Evolutionary conservation across 805 yeast genomes (phyloP).

Genomic region (Saturnispora quitensis): DNA sequence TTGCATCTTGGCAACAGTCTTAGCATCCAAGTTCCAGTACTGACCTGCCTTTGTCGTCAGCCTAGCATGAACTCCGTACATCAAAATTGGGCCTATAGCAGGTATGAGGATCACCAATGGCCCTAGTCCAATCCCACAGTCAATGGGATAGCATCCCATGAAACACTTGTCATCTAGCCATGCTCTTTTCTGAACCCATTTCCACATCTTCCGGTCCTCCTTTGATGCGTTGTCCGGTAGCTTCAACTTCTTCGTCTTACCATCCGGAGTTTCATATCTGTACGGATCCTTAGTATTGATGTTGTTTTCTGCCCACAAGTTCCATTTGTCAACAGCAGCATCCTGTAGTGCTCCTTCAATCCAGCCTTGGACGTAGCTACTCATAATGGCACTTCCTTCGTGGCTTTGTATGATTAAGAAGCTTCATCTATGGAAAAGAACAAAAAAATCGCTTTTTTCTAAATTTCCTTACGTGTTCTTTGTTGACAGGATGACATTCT

Average conservation of each 20-base stretch:
- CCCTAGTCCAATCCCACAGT: constrained; percentile 70
- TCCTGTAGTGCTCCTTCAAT: constrained; percentile 11
- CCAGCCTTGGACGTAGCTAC: constrained; percentile 10
- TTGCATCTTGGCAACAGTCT: constrained; percentile 58
- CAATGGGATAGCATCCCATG: constrained; percentile 67
- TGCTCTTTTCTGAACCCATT: constrained; percentile 61
- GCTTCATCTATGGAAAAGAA: not conserved
- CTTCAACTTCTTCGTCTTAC: constrained; percentile 47
- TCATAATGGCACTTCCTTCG: not conserved
- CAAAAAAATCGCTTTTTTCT: not conserved
- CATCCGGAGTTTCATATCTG: constrained; percentile 38
- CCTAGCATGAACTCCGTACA: constrained; percentile 72
- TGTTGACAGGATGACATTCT: constrained; percentile 18
- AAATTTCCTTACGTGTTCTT: not conserved
- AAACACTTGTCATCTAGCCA: constrained; percentile 84
- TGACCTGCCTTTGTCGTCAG: constrained; percentile 53
- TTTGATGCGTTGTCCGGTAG: constrained; percentile 51
- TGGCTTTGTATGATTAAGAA: not conserved
- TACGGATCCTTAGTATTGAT: constrained; percentile 61
- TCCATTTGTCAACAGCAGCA: constrained; percentile 43
- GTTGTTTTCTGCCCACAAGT: constrained; percentile 58
- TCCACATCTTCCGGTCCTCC: constrained; percentile 62
- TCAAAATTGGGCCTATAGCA: constrained; percentile 70
- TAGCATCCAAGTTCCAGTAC: constrained; percentile 46
- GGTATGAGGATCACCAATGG: constrained; percentile 65